Percentiles rank a stretch among this genome's conserved stretches.
These are phyloP conservation scores for Myxozyma mucilagina DNA, from an alignment of 805 yeast genomes.

Conservation along the genomic window DNA sequence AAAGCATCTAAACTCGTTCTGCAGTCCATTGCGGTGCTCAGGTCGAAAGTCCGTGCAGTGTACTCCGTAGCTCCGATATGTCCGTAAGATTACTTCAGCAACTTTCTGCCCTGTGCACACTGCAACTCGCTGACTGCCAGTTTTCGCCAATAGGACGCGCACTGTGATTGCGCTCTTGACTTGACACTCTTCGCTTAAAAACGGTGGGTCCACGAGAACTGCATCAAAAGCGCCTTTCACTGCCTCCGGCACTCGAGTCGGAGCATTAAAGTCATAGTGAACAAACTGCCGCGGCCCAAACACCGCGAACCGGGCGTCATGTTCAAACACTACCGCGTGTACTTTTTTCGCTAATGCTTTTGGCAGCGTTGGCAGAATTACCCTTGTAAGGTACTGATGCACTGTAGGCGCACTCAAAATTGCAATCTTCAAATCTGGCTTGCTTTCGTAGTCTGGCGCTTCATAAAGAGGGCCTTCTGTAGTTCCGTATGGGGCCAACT, in stretches of 20 bases:
- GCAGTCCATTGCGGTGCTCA: conserved; percentile 78
- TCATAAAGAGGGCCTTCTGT: neutral
- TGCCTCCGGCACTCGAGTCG: conserved; percentile 58
- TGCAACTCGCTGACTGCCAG: conserved; percentile 44
- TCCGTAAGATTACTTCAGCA: conserved; percentile 58
- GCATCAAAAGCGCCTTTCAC: conserved; percentile 67
- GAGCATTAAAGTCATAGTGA: conserved; percentile 73
- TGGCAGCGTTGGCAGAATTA: conserved; percentile 18
- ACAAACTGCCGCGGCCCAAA: conserved; percentile 66
- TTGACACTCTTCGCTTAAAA: conserved; percentile 79
- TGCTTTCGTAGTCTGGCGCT: conserved; percentile 3
- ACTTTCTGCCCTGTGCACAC: conserved; percentile 90
- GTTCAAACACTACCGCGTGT: conserved; percentile 57
- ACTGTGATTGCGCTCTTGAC: conserved; percentile 66
- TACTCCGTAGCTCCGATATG: conserved; percentile 63
- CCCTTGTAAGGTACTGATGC: conserved; percentile 43
- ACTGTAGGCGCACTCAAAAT: conserved; percentile 90
- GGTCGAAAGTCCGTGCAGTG: conserved; percentile 64
- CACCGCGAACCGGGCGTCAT: conserved; percentile 70
- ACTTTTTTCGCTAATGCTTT: conserved; percentile 6
- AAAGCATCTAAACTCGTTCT: conserved; percentile 86
- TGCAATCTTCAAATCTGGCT: conserved; percentile 49
- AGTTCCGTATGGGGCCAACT: conserved; percentile 1
- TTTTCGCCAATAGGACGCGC: conserved; percentile 48
- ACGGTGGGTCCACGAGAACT: conserved; percentile 84